These are phyloP conservation scores for Leptographium procerum DNA, from an alignment of 2,329 filamentous ascomycete species.

Conservation along the genomic window DNA sequence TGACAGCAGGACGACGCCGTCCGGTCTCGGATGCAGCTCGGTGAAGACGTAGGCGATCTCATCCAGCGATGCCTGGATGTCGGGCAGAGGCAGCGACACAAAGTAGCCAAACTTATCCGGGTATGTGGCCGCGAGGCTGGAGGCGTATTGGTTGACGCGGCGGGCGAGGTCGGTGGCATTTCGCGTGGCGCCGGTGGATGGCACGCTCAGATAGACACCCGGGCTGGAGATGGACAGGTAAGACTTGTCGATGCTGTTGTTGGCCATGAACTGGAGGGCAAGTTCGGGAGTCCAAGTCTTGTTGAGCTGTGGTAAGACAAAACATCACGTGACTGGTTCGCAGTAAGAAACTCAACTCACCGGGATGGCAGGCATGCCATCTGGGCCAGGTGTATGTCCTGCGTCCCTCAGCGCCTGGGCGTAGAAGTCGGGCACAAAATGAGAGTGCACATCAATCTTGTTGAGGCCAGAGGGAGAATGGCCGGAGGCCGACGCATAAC, in stretches of 20 bases:
- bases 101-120: conserved; percentile 33
- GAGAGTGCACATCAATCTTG: conserved; percentile 16
- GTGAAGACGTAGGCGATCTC: conserved; percentile 33
- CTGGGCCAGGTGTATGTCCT: conserved; percentile 15
- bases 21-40: conserved; percentile 27
- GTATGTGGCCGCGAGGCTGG: conserved; percentile 13
- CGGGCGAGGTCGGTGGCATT: conserved; percentile 13
- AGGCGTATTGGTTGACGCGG: conserved; percentile 13
- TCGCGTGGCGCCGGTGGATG: conserved; percentile 12
- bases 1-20: conserved; percentile 39
- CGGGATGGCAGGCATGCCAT: conserved; percentile 17
- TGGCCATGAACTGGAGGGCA: conserved; percentile 15
- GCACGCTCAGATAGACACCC: conserved; percentile 15
- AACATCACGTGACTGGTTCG: not conserved
- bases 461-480: not conserved
- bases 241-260: conserved; percentile 12
- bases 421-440: conserved; percentile 17
- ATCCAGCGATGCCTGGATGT: conserved; percentile 30
- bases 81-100: conserved; percentile 39
- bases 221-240: conserved; percentile 17
- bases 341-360: conserved; percentile 6
- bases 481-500: not conserved
- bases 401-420: conserved; percentile 12
- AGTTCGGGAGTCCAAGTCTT: conserved; percentile 5
- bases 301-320: not conserved